Conservation (phyloP, 352 stramenopile species). For the Phytophthora capsici region DNA sequence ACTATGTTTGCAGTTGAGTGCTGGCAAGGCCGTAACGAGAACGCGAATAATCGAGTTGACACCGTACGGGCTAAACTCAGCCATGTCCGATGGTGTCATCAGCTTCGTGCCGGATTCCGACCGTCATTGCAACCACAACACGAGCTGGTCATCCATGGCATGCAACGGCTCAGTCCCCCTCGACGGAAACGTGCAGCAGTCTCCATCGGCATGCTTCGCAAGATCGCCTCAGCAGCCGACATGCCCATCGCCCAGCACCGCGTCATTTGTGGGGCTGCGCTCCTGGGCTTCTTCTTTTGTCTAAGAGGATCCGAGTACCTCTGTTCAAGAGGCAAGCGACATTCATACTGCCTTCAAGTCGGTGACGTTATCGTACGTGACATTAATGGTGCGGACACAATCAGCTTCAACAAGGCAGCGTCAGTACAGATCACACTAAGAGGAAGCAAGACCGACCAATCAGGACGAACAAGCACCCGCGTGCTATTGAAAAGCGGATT, state of each 20-base stretch:
- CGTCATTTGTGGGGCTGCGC: constrained; percentile 23
- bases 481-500: not conserved
- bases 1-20: constrained; percentile 11
- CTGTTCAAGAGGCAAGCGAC: not conserved
- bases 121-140: constrained; percentile 3
- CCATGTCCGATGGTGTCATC: constrained; percentile 17
- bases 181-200: not conserved
- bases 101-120: not conserved
- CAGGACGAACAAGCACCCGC: not conserved
- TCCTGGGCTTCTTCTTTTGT: constrained; percentile 20
- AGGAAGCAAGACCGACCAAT: not conserved
- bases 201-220: constrained; percentile 5
- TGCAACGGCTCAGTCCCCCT: constrained; percentile 2
- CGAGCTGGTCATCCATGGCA: constrained; percentile 13
- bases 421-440: not conserved
- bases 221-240: not conserved
- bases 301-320: constrained; percentile 13
- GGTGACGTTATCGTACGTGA: not conserved
- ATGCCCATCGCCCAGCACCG: constrained; percentile 17
- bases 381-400: not conserved
- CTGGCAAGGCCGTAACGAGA: not conserved
- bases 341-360: constrained; percentile 16
- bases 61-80: constrained; percentile 24
- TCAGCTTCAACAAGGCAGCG: not conserved
- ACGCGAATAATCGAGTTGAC: not conserved